Base-by-base conservation (phyloP, 1,284 basidiomycete species). In the Ceratobasidium sp. region DNA sequence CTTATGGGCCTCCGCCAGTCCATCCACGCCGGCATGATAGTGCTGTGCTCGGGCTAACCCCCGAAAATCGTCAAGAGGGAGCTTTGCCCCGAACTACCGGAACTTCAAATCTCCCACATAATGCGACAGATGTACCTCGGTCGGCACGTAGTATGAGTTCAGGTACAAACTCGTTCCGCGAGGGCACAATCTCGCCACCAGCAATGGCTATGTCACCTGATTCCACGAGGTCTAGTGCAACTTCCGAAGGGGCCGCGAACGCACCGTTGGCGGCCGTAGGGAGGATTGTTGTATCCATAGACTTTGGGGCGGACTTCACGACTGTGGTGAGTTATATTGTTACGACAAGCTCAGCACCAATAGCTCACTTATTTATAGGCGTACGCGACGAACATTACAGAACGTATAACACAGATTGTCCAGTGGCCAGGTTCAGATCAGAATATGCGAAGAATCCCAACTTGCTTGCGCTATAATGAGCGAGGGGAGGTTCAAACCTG, bases 301-400 rank as follows among this genome's bases (percentile, higher is more conserved):
- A 95, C 84, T 95, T 95, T 83, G 94, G 93, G 92, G 94, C 93
- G 4, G 94, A 93, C 1, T 94, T 94, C 84, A 94, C 93, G 55
- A 93, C 93, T 79, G 91, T 94, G 81, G 93, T 94, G 84, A 86
- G 92, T 88, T 20, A 23, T 1, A 3, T 44, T 53, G 28, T 44
- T 15, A 28, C 13, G 6, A 60, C 4, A 4, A 60, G 23, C 10
- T 53, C 55, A 3, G 26, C 13, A 33, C 60, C 28, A 23, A 20
- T 56, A 73, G 20, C 51, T 42, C 4, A 39, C 39, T 46, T 42
- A n/a, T 26, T n/a, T 6, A 15, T 44, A 81, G 82, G 92, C 93
- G 1, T 95, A 93, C 82, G 93, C 93, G 33, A 91, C 93, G 23
- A 90, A 93, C 79, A 93, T 95, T 80, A 90, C 91, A 18, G 94